These are phyloP conservation scores for Aspergillus luchuensis DNA, from an alignment of 2,329 filamentous ascomycete species.

Conservation along the genomic window DNA sequence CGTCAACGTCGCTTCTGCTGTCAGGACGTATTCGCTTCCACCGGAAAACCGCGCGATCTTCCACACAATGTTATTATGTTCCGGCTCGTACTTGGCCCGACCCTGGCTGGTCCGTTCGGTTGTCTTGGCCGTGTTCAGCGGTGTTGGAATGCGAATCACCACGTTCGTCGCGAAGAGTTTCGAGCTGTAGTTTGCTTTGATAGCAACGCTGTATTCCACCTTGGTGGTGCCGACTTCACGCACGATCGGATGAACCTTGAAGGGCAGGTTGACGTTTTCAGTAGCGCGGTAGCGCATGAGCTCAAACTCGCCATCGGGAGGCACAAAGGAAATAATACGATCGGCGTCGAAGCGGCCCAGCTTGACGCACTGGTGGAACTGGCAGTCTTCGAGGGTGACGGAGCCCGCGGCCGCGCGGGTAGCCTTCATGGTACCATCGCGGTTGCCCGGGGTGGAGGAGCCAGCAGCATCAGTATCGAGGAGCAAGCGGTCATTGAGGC, in stretches of 20 bases:
- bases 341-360: constrained; percentile 95
- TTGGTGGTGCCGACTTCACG: constrained; percentile 96
- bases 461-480: constrained; percentile 74
- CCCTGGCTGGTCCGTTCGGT: constrained; percentile 92
- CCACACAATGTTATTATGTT: constrained; percentile 98
- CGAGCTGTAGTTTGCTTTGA: constrained; percentile 93
- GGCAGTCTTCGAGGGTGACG: constrained; percentile 95
- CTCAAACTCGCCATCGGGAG: constrained; percentile 96
- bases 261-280: constrained; percentile 97
- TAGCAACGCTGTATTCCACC: constrained; percentile 97
- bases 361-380: constrained; percentile 99
- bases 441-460: constrained; percentile 62
- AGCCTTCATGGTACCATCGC: constrained; percentile 69
- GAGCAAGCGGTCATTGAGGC: constrained; percentile 89
- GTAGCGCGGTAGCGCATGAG: constrained; percentile 98
- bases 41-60: constrained; percentile 98
- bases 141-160: constrained; percentile 88
- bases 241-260: constrained; percentile 98
- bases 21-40: constrained; percentile 94
- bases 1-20: constrained; percentile 87
- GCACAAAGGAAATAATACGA: constrained; percentile 94
- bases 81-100: constrained; percentile 97
- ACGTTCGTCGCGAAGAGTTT: constrained; percentile 99
- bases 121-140: constrained; percentile 92
- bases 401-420: constrained; percentile 94